Base-by-base conservation (phyloP, 768 basidiomycete species). In the Grammothele lineata region DNA sequence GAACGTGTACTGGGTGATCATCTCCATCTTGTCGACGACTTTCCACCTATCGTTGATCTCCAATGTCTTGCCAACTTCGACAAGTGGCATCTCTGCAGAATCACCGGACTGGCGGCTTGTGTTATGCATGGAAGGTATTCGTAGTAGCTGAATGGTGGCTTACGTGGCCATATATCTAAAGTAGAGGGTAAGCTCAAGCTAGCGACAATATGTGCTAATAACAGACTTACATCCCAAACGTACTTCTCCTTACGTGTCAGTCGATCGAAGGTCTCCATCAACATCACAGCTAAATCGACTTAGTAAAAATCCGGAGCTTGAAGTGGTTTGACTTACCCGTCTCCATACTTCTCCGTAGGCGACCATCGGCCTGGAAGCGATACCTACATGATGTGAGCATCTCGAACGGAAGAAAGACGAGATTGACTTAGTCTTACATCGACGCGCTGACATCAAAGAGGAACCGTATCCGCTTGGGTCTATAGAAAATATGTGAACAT, bases 341-440 rank as follows among this genome's bases (percentile, higher is more conserved):
- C 61, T 85, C 82, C 66, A 80, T 67, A 58, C 78, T 81, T 48
- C 81, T 63, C 53, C 78, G 71, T 53, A 85, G 57, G 2, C 83
- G 77, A 5, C 81, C 81, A 58, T 85, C 83, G 45, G 83, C 81
- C 50, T 85, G 83, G 68, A 85, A 85, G 4, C 83, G 81, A 59
- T 83, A 84, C 77, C 79, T 81, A 30, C 41, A 18, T 23, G n/a
- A 11, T 11, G 22, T 15, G 15, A 43, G 41, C 4, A 32, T 50
- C 25, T 9, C 23, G 32, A 26, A n/a, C n/a, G n/a, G n/a, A n/a
- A n/a, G n/a, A n/a, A n/a, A n/a, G 1, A n/a, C 25, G 1, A 32
- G 17, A n/a, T 21, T 3, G 17, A 35, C 26, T 18, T 8, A 2
- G 8, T 53, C 70, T 33, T 54, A 76, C 83, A 85, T 85, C 0